Conservation (phyloP, 2,329 filamentous ascomycete genomes). For the Aspergillus texensis region DNA sequence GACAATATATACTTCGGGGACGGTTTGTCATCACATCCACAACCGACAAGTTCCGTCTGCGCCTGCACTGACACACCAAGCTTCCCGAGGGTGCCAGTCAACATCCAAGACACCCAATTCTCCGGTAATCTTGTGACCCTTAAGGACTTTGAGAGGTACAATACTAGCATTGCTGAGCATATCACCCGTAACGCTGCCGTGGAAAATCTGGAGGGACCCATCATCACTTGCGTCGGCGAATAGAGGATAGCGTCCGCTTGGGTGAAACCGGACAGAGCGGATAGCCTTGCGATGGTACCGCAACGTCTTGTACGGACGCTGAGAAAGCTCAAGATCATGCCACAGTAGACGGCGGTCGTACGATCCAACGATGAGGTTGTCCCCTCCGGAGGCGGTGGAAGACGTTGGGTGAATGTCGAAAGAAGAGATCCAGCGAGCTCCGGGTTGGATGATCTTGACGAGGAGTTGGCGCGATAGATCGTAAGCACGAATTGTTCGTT, state of each 20-base stretch:
- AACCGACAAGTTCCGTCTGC: conserved; percentile 90
- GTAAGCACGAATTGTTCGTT: conserved; percentile 89
- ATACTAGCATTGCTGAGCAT: conserved; percentile 96
- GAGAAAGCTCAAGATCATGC: conserved; percentile 94
- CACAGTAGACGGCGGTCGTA: conserved; percentile 93
- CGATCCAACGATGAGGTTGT: conserved; percentile 90
- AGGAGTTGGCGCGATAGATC: conserved; percentile 90
- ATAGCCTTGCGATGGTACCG: conserved; percentile 94
- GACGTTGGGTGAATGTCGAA: conserved; percentile 92
- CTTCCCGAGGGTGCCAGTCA: conserved; percentile 92
- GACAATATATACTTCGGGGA: conserved; percentile 26
- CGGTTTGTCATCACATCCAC: conserved; percentile 65
- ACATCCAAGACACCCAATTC: conserved; percentile 90
- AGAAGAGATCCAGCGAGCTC: conserved; percentile 90
- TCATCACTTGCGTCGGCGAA: conserved; percentile 97
- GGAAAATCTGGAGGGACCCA: conserved; percentile 92
- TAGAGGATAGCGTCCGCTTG: conserved; percentile 72
- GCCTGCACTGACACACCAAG: conserved; percentile 92
- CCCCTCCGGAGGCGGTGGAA: conserved; percentile 85
- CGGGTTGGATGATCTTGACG: conserved; percentile 89
- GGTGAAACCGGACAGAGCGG: conserved; percentile 84
- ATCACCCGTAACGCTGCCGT: conserved; percentile 92
- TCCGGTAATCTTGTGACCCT: conserved; percentile 82
- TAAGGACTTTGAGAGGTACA: conserved; percentile 91
- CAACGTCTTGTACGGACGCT: conserved; percentile 91